Evolutionary conservation across 176 grass and related monocot genomes (phyloP).

Genomic region (Carex myosuroides): DNA sequence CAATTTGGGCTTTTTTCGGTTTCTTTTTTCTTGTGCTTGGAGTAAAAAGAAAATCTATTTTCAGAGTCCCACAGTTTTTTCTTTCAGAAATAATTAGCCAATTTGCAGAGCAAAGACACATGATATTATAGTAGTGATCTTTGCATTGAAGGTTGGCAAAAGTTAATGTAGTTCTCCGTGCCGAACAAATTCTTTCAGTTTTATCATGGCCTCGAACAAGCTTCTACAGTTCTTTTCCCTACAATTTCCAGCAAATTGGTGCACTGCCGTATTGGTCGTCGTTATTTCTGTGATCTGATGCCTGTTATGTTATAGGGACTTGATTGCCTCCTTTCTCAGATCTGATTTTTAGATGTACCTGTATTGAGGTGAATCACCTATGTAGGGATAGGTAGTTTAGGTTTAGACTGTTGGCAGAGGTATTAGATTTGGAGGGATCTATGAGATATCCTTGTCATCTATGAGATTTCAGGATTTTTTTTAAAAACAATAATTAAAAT

Average conservation of each 20-base stretch:
- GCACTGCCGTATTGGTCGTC: no score
- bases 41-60: not conserved
- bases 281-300: no score
- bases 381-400: no score
- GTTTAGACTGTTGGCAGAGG: no score
- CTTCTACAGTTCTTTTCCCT: conserved; percentile 32
- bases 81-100: conserved; percentile 11
- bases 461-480: no score
- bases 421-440: no score
- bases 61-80: not conserved
- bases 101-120: conserved; percentile 51
- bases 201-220: conserved; percentile 61
- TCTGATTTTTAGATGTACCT: no score
- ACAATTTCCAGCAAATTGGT: not conserved
- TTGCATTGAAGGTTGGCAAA: conserved; percentile 72
- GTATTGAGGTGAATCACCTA: no score
- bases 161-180: conserved; percentile 65
- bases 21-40: not conserved
- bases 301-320: no score
- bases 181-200: conserved; percentile 31
- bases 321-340: not conserved
- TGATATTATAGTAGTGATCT: conserved; percentile 31
- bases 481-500: no score
- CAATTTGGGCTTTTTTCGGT: not conserved
- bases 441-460: no score